phyloP scores from a whole-genome alignment of 495 filamentous ascomycete species.

The Penicillium cosmopolitanum region DNA sequence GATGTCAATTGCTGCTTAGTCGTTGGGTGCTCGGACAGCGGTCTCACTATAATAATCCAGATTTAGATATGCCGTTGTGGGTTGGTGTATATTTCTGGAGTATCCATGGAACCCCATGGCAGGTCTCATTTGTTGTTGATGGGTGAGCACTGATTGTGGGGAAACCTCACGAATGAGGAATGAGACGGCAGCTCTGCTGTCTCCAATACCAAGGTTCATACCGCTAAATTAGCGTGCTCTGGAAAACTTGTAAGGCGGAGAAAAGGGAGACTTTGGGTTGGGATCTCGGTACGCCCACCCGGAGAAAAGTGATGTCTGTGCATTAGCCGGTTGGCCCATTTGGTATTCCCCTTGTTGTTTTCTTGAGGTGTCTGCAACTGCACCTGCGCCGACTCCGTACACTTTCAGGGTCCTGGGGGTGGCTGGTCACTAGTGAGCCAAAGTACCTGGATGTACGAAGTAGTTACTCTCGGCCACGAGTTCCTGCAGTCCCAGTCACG shows the following conservation, averaged over 20 bases:
- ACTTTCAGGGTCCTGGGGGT: slow-evolving; percentile 10
- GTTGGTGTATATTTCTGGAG: not conserved
- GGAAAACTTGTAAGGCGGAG: slow-evolving; percentile 8
- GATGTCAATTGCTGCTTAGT: not conserved
- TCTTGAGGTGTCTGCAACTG: not conserved
- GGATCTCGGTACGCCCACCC: not conserved
- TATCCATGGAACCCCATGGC: slow-evolving; percentile 7
- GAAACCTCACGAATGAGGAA: slow-evolving; percentile 33
- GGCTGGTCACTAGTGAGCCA: slow-evolving; percentile 6
- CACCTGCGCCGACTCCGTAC: not conserved
- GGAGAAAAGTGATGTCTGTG: slow-evolving; percentile 13
- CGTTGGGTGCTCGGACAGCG: slow-evolving; percentile 6
- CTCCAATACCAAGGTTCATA: slow-evolving; percentile 12
- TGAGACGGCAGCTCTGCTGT: slow-evolving; percentile 4
- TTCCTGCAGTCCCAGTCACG: slow-evolving; percentile 8
- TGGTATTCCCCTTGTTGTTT: not conserved
- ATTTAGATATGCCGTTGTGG: slow-evolving; percentile 1
- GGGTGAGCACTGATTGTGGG: slow-evolving; percentile 20
- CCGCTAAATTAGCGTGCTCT: slow-evolving; percentile 6
- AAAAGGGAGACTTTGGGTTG: slow-evolving; percentile 4
- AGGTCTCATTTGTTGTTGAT: slow-evolving; percentile 21
- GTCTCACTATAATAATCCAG: not conserved
- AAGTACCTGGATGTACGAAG: not conserved
- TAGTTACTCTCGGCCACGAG: slow-evolving; percentile 7
- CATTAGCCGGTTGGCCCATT: slow-evolving; percentile 5